Base-by-base conservation (phyloP, 345 rosid species). In the Lepidium didymum region DNA sequence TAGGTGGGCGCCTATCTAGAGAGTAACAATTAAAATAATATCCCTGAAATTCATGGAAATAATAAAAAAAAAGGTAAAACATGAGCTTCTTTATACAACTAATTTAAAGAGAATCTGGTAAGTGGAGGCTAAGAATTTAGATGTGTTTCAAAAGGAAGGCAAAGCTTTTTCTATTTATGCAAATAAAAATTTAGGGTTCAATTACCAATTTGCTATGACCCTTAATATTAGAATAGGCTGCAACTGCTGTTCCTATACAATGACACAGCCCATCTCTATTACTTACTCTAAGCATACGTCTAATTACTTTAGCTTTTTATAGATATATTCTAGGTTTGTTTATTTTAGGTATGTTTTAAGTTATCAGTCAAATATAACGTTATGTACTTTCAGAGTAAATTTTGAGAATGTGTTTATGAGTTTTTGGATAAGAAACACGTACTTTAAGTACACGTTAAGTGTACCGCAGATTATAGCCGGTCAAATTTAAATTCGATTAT, bases 231-330 rank as follows among this genome's bases (percentile, higher is more conserved):
- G 76, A 56, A 31, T 64, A 72, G 71, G 65, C 77, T 73, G 77
- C 62, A 66, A 50, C 33, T 51, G 61, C 53, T 33, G 72, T 59
- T 74, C 68, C 77, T 74, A 59, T 34, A 67, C 73, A 60, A 67
- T 67, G 77, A 67, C 77, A 59, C 68, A 18, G 77, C 72, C 67
- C 34, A 58, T 58, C 55, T 66, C 77, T 73, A 57, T 23, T 50
- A 58, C 67, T 10, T 46, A 64, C 50, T 18, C 21, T 10, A 34
- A 51, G 36, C 63, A 35, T 42, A 27, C 52, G 7, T 25, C 35
- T 34, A 21, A 23, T 43, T 62, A 12, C 62, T 54, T 29, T 51
- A 23, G 12, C 72, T 27, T 23, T 10, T 66, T 73, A 51, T 58
- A 74, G 56, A 74, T 18, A 51, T 33, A 0, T 19, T 29, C 10